Evolutionary conservation across 2,329 filamentous ascomycete species (phyloP).

Genomic region (Xylariomycetidae sp.): DNA sequence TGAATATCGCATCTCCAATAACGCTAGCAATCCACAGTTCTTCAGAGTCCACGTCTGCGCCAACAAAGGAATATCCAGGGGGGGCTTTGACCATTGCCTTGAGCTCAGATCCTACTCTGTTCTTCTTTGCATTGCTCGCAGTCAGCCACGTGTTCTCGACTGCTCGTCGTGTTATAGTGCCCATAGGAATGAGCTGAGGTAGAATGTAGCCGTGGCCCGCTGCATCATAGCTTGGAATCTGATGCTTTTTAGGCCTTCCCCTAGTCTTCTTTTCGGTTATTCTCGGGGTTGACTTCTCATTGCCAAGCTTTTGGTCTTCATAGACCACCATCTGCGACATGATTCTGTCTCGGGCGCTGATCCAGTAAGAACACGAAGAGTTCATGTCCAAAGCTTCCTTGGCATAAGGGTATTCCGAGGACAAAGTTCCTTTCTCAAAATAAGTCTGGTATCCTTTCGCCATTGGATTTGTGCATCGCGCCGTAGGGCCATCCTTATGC

Average conservation of each 20-base stretch:
- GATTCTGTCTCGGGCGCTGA: constrained; percentile 89
- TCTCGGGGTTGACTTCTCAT: too few species aligned
- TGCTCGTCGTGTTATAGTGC: constrained; percentile 87
- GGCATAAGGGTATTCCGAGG: constrained; percentile 83
- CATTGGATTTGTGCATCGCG: constrained; percentile 80
- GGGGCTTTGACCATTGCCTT: constrained; percentile 96
- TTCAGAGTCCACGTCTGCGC: constrained; percentile 94
- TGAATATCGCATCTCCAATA: constrained; percentile 90
- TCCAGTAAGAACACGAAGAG: constrained; percentile 98
- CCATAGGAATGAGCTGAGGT: constrained; percentile 96
- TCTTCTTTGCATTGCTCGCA: constrained; percentile 93
- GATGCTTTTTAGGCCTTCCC: constrained; percentile 17
- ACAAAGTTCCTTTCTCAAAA: constrained; percentile 84
- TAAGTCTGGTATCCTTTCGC: constrained; percentile 88
- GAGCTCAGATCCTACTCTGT: constrained; percentile 91
- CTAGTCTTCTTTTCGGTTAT: constrained; percentile 17
- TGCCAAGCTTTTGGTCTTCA: constrained; percentile 51
- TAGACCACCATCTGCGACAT: constrained; percentile 95
- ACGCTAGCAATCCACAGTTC: constrained; percentile 98
- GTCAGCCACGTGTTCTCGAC: constrained; percentile 99
- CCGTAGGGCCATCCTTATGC: constrained; percentile 87
- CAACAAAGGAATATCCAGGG: constrained; percentile 86
- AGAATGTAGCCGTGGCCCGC: constrained; percentile 88
- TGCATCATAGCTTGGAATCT: too few species aligned
- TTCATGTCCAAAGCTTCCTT: constrained; percentile 98